Base-by-base conservation (phyloP, 2,329 filamentous ascomycete genomes). In the Ceratocystiopsis sp. region DNA sequence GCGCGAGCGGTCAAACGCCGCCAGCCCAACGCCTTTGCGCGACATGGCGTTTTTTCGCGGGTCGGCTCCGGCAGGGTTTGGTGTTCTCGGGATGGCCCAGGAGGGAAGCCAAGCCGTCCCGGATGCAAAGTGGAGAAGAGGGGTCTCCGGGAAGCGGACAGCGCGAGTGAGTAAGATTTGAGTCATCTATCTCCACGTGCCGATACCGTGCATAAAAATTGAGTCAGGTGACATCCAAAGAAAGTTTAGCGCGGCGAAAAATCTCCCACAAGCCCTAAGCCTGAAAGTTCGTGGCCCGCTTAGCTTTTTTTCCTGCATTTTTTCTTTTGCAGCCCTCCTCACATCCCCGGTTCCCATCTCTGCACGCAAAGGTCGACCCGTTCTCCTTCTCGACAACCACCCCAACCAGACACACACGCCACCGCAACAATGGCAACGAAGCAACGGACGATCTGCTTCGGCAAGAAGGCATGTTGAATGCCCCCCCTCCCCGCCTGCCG, bases 381-480 rank as follows among this genome's bases (percentile, higher is more conserved):
- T 5, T 32, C 43, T 33, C 37, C 35, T 25, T 25, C 32, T 29
- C 35, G 33, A 41, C 35, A 40, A 43, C 42, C 44, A 44, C 44
- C 42, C 33, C 36, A 43, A 46, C 38, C 42, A 46, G 37, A 45
- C 38, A 42, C 25, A 29, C 25, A 8, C 25, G 25, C 25, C 25
- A 41, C 43, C 48, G 62, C 64, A 71, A 83, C 62, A 67, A 84
- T 85, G 78, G 80, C 82, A 67, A 71, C 78, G 60, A 71, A 74
- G 59, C 80, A 83, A 71, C 82, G 77, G 68, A 82, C 86, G 61
- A 86, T 94, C 78, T 94, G 86, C 83, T 95, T 96, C 83, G 87
- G 87, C 80, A 95, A 95, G 81, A 87, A 87, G 49, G 49, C 44
- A 48, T 44, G 48, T 47, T 38, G 21, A 36, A 21, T 32, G 35